Evolutionary conservation across 306 rosid species (phyloP), one percentile per base, ranked within the genome.

Genomic region (Corylus heterophylla): DNA sequence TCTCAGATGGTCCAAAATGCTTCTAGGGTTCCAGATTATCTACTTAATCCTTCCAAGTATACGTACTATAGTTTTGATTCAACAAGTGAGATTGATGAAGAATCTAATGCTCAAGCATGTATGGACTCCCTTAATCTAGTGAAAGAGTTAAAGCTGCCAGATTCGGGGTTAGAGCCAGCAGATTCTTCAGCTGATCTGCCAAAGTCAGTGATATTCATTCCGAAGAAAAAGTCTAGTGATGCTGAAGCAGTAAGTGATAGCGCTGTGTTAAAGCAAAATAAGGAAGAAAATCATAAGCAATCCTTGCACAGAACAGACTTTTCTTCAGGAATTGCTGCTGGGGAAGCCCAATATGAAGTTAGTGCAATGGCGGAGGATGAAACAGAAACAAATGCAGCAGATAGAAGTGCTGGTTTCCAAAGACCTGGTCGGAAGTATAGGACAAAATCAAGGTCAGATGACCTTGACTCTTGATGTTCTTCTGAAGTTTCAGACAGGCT

Each of bases 21-120:
- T 55, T 45, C 68, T 39, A 18, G 31, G 54, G 59, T 80, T 20
- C 87, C 87, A 18, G 85, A 80, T 52, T 84, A 76, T 77, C 52
- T 84, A n/a, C 77, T 80, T 51, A 80, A 80, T 69, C 87, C 82
- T 20, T 76, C 63, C 0, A 80, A 69, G 77, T 84, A 80, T 66
- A 76, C 69, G 1, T 7, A 59, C 5, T 77, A 84, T 51, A 77
- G 84, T 74, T 70, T 80, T 5, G 74, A 66, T 68, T 76, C 84
- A 3, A 54, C 77, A 0, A 68, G 29, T 68, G 75, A 73, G 29
- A 64, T 80, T 29, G 63, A 80, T 18, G 77, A 80, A 79, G 75
- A 16, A 37, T 63, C 68, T 39, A 76, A 76, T 63, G 10, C 54
- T 63, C 74, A 61, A 31, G 75, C 67, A 37, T 78, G 20, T 56